Percentiles rank a stretch among this genome's conserved stretches.
phyloP scores from a whole-genome alignment of 2,329 filamentous ascomycete genomes.

The Xylariaceae sp. region DNA sequence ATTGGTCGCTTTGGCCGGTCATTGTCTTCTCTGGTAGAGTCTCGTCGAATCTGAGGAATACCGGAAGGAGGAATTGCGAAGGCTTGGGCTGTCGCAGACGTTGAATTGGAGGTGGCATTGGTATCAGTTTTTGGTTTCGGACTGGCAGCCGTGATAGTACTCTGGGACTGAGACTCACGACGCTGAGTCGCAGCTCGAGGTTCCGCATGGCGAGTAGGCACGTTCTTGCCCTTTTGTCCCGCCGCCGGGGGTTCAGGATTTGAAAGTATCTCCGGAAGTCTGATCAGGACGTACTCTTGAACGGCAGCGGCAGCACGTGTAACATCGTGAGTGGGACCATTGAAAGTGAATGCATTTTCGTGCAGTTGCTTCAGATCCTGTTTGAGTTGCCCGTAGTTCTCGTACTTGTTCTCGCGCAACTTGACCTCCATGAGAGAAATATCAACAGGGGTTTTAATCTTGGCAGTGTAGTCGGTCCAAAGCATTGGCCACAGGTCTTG shows the following conservation, averaged over 20 bases:
- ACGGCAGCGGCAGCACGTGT: slow-evolving; percentile 53
- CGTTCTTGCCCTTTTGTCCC: slow-evolving; percentile 55
- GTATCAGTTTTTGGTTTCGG: slow-evolving; percentile 35
- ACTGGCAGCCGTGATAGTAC: slow-evolving; percentile 31
- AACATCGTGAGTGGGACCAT: slow-evolving; percentile 72
- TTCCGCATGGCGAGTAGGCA: slow-evolving; percentile 44
- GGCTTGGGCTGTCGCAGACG: slow-evolving; percentile 47
- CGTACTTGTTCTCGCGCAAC: slow-evolving; percentile 67
- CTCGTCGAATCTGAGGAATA: slow-evolving; percentile 77
- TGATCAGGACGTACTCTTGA: slow-evolving; percentile 51
- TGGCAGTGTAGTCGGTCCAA: slow-evolving; percentile 67
- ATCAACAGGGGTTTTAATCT: slow-evolving; percentile 76
- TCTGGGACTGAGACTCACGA: slow-evolving; percentile 31
- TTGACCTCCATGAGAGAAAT: slow-evolving; percentile 77
- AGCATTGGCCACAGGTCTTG: slow-evolving; percentile 70
- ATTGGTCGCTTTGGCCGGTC: slow-evolving; percentile 88
- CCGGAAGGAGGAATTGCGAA: slow-evolving; percentile 77
- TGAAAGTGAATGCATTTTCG: slow-evolving; percentile 76
- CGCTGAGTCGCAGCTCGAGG: slow-evolving; percentile 38
- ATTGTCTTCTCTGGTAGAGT: slow-evolving; percentile 72
- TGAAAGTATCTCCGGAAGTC: slow-evolving; percentile 41
- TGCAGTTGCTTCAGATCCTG: slow-evolving; percentile 74
- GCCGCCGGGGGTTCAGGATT: slow-evolving; percentile 55
- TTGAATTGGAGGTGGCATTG: slow-evolving; percentile 28
- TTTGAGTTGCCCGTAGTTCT: slow-evolving; percentile 66